Base-by-base conservation (phyloP, 163 green algal species). In the Chlorella variabilis region DNA sequence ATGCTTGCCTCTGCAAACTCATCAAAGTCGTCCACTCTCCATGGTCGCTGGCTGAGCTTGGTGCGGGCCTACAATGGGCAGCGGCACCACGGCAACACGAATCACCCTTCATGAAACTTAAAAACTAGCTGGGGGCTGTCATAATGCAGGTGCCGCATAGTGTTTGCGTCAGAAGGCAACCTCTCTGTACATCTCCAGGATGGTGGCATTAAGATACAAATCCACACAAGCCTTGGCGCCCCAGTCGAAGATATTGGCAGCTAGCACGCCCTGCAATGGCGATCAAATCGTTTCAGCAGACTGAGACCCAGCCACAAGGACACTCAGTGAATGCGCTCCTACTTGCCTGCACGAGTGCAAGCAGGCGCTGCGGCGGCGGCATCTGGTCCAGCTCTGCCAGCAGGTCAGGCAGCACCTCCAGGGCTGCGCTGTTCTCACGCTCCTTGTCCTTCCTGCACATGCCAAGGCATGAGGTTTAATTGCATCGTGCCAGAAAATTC, bases 231-330 rank as follows among this genome's bases (percentile, higher is more conserved):
- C 92, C 70, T 89, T 77, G 18, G 91, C 92, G 0, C 96, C 96
- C 96, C 97, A 99, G 91, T 99, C 97, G 83, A 99, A 99, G 58
- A 99, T 98, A 91, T 99, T 99, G 70, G 91, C 96, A 1, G 97
- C 97, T 67, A 99, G 89, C 33, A 83, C 51, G 82, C 88, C 84
- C 59, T 88, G 79, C 41, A 80, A 0, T 4, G 2, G n/a, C 1
- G 3, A 36, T 31, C 83, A 34, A 54, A 34, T 54, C 2, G 4
- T n/a, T n/a, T n/a, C n/a, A n/a, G n/a, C n/a, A n/a, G n/a, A n/a
- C n/a, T n/a, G n/a, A n/a, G n/a, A n/a, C n/a, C n/a, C n/a, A n/a
- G n/a, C n/a, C n/a, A n/a, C n/a, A n/a, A n/a, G n/a, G n/a, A n/a
- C n/a, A n/a, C n/a, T n/a, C n/a, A n/a, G n/a, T n/a, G n/a, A n/a